A percentile compares a stretch with the other conserved stretches of the same genome.
These are phyloP conservation scores for Datura wrightii DNA, from an alignment of 257 asterid genomes.

Conservation along the genomic window DNA sequence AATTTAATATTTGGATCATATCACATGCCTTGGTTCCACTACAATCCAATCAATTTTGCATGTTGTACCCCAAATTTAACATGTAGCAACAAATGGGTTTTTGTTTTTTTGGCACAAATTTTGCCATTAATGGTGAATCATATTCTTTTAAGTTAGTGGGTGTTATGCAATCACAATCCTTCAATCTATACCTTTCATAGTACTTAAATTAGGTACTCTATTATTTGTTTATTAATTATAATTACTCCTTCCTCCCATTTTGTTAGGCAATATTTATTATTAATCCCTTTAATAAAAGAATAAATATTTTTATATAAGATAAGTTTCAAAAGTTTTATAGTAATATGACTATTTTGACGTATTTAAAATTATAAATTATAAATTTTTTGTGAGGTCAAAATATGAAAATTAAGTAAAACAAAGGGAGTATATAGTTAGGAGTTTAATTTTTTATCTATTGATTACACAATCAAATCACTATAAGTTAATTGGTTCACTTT, in stretches of 20 bases:
- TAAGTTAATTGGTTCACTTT: neutral
- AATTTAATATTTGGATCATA: constrained; percentile 18
- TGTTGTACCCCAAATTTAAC: constrained; percentile 39
- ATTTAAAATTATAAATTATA: neutral
- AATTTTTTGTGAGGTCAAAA: too few species aligned
- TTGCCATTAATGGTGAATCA: constrained; percentile 51
- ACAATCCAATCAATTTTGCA: constrained; percentile 14
- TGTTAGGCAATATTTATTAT: neutral
- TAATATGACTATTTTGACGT: neutral
- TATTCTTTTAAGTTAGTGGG: constrained; percentile 35
- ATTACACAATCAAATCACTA: neutral
- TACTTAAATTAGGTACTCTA: constrained; percentile 17
- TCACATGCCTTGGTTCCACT: constrained; percentile 54
- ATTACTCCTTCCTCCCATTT: neutral
- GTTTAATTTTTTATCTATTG: too few species aligned
- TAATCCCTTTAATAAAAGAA: neutral
- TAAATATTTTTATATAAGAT: neutral
- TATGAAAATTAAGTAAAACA: too few species aligned
- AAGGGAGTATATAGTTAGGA: too few species aligned
- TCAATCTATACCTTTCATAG: neutral
- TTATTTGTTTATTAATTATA: neutral
- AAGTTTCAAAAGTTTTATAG: neutral
- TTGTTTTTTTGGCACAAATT: constrained; percentile 40
- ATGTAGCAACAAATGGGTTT: constrained; percentile 25
- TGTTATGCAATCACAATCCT: constrained; percentile 14